A percentile compares a stretch with the other conserved stretches of the same genome.
These are phyloP conservation scores for Calcarisporium arbuscula DNA, from an alignment of 2,329 filamentous ascomycete genomes.

Conservation along the genomic window DNA sequence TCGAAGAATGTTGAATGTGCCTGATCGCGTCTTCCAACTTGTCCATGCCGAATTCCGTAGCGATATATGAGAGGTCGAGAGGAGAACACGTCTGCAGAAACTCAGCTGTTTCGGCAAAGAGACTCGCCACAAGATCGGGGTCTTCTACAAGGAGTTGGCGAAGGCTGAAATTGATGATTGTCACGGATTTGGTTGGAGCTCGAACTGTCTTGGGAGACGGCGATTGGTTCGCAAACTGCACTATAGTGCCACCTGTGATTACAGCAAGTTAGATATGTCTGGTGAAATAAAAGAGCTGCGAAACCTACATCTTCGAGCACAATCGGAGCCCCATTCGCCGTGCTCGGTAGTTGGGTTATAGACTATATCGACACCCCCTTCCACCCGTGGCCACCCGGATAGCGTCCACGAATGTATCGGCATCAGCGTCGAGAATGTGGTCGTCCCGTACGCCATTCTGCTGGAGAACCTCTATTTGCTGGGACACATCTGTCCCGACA, in stretches of 20 bases:
- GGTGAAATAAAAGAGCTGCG: neutral
- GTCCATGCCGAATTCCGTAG: conserved; percentile 14
- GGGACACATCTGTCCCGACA: conserved; percentile 15
- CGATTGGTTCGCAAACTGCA: conserved; percentile 23
- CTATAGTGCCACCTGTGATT: conserved; percentile 22
- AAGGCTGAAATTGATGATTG: conserved; percentile 27
- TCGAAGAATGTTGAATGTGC: conserved; percentile 18
- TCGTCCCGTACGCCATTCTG: conserved; percentile 25
- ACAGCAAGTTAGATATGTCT: neutral
- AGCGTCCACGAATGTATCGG: conserved; percentile 24
- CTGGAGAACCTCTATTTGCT: conserved; percentile 31
- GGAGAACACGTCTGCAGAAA: conserved; percentile 9
- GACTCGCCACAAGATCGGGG: conserved; percentile 20
- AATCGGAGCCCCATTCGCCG: conserved; percentile 24
- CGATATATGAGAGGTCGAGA: neutral
- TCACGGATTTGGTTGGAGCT: conserved; percentile 14
- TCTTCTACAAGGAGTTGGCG: conserved; percentile 25
- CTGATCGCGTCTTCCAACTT: conserved; percentile 20
- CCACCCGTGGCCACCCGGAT: conserved; percentile 25
- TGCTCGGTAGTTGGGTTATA: conserved; percentile 38
- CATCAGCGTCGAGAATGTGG: conserved; percentile 31
- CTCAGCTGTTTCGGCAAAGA: no score
- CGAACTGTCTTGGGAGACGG: conserved; percentile 11
- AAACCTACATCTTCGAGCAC: conserved; percentile 28
- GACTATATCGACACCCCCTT: conserved; percentile 34